phyloP scores from a whole-genome alignment of 2,329 filamentous ascomycete genomes.

The Cadophora sp. region DNA sequence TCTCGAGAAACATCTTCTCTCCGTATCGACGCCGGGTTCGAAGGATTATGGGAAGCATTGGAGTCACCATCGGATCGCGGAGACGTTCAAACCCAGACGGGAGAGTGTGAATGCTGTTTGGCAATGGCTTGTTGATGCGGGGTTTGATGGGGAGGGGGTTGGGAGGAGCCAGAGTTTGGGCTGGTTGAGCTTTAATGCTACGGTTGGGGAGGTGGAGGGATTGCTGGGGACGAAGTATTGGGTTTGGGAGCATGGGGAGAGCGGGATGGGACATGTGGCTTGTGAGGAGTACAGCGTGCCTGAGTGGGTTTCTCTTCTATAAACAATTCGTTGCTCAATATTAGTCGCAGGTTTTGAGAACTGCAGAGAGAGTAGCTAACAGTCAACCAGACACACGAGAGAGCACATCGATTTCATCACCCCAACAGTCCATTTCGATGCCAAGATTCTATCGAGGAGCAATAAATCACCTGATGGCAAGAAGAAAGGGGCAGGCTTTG shows the following conservation, averaged over 20 bases:
- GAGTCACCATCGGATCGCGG: constrained; percentile 48
- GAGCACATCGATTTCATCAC: constrained; percentile 42
- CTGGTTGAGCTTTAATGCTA: constrained; percentile 43
- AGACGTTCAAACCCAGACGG: constrained; percentile 51
- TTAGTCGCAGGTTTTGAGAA: neutral
- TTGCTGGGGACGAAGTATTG: constrained; percentile 58
- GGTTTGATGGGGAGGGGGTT: constrained; percentile 56
- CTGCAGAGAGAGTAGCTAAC: neutral
- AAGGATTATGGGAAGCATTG: constrained; percentile 55
- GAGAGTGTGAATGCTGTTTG: constrained; percentile 57
- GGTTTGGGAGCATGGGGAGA: constrained; percentile 52
- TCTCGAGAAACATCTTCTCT: constrained; percentile 51
- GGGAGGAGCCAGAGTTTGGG: constrained; percentile 49
- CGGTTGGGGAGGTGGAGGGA: constrained; percentile 52
- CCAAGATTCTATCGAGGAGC: constrained; percentile 24
- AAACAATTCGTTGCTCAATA: too few relatives aligned
- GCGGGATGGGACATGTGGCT: constrained; percentile 50
- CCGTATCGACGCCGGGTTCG: constrained; percentile 52
- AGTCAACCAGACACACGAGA: constrained; percentile 22
- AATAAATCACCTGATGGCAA: constrained; percentile 15
- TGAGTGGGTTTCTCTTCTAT: too few relatives aligned
- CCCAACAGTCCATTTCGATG: constrained; percentile 42
- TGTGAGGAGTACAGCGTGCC: constrained; percentile 41
- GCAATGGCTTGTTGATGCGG: constrained; percentile 58
- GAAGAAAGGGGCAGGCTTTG: constrained; percentile 5